Conservation (phyloP, 805 yeast genomes). For the Metschnikowia orientalis region DNA sequence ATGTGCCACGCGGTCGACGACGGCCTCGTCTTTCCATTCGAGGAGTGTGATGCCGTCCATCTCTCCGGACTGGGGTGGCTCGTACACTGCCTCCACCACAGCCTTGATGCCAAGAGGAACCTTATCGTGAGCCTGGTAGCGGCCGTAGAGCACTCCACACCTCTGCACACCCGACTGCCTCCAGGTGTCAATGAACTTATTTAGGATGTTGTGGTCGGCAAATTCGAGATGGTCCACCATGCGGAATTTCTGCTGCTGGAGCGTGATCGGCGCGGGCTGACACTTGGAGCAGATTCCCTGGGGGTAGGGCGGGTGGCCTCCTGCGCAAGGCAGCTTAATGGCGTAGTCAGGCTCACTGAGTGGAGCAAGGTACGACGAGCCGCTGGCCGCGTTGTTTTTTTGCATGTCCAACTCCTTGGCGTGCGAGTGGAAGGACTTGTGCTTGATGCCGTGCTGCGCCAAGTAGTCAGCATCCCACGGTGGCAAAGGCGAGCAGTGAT, state of each 20-base stretch:
- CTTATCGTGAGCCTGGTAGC: constrained; percentile 68
- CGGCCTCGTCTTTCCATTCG: constrained; percentile 50
- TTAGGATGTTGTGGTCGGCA: constrained; percentile 65
- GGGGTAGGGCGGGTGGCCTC: constrained; percentile 94
- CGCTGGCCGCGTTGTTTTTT: constrained; percentile 55
- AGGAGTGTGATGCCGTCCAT: constrained; percentile 73
- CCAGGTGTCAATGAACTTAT: constrained; percentile 88
- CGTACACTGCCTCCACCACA: constrained; percentile 88
- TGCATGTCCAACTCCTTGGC: constrained; percentile 65
- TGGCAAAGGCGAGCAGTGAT: constrained; percentile 90
- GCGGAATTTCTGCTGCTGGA: constrained; percentile 84
- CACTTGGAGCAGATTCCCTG: constrained; percentile 92
- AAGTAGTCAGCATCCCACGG: constrained; percentile 88
- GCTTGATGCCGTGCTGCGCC: constrained; percentile 74
- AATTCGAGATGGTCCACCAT: constrained; percentile 98
- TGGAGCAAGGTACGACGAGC: constrained; percentile 73
- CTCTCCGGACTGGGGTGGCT: constrained; percentile 84
- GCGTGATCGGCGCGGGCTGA: constrained; percentile 92
- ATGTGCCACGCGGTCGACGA: constrained; percentile 51
- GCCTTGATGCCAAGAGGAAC: constrained; percentile 94
- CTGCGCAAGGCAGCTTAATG: constrained; percentile 60
- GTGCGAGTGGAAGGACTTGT: constrained; percentile 80
- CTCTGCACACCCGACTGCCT: constrained; percentile 84
- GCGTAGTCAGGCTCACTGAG: constrained; percentile 64
- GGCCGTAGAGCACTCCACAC: constrained; percentile 79